phyloP scores from a whole-genome alignment of 148 eudicot genomes.

The Talinum fruticosum region DNA sequence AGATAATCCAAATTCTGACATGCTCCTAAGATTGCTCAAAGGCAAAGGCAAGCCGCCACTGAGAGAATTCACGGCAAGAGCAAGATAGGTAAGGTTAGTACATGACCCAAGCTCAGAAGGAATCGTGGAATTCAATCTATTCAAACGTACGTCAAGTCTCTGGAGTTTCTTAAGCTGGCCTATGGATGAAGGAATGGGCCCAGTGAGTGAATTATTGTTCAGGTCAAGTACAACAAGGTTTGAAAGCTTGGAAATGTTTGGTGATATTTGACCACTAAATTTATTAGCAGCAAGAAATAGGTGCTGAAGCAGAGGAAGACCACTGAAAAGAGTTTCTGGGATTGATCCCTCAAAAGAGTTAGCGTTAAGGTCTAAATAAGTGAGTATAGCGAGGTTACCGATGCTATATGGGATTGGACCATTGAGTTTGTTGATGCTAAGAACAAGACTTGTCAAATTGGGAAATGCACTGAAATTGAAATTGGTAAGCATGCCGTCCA shows the following conservation, averaged over 20 bases:
- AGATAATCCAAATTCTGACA: constrained; percentile 30
- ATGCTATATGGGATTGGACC: constrained; percentile 58
- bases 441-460: constrained; percentile 38
- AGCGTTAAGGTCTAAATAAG: constrained; percentile 44
- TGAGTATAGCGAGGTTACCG: constrained; percentile 49
- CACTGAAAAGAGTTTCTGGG: constrained; percentile 28
- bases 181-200: constrained; percentile 23
- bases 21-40: constrained; percentile 21
- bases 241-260: constrained; percentile 3
- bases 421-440: constrained; percentile 37
- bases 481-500: constrained; percentile 35
- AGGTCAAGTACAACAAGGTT: neutral
- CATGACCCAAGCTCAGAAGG: constrained; percentile 38
- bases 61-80: constrained; percentile 28
- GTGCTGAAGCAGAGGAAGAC: constrained; percentile 12
- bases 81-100: constrained; percentile 29
- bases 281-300: neutral
- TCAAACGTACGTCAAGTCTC: constrained; percentile 23
- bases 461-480: constrained; percentile 54
- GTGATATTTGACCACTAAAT: constrained; percentile 1
- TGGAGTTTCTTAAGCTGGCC: constrained; percentile 30
- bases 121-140: constrained; percentile 30
- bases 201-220: constrained; percentile 1
- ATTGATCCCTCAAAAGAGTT: constrained; percentile 48
- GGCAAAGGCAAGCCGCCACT: constrained; percentile 35